Evolutionary conservation across 2,329 filamentous ascomycete species (phyloP), one percentile per base, ranked within the genome.

Genomic region (Ceratocystis alfenasii): DNA sequence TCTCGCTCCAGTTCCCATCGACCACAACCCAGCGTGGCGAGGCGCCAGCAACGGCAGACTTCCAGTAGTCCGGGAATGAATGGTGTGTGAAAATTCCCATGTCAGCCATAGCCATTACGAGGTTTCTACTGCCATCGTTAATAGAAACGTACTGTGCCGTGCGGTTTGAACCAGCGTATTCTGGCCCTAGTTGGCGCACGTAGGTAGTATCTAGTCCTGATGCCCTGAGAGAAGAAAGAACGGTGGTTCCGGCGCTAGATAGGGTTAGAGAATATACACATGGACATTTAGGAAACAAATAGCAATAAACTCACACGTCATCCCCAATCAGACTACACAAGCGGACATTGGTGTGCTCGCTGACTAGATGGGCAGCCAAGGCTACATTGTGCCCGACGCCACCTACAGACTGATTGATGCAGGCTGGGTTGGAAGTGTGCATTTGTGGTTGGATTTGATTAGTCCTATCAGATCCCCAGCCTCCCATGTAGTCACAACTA

Each of bases 311-410:
- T 76, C 75, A 86, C 83, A 84, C 74, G 72, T 97, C 93, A 72
- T 92, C 83, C 15, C 88, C 91, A 8, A 96, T 82, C 69, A 90
- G 82, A 71, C 89, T 95, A 75, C 87, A 92, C 17, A 96, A 83
- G 25, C 83, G 81, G 6, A 94, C 88, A 15, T 80, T 83, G 50
- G 76, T 75, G 20, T 76, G 72, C 6, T 83, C 84, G 67, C 88
- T 81, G 15, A 80, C 80, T 41, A 86, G 81, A 70, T 91, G 88
- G 0, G 89, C 87, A 57, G 93, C 92, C 61, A 90, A 82, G 17
- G 94, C 90, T 57, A 97, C 90, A 72, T 97, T 97, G 72, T 91
- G 87, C 5, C 90, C 94, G 6, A 97, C 94, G 5, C 94, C 94
- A 12, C 94, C 94, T 6, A 96, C 82, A 0, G 88, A 89, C 72